These are phyloP conservation scores for Ophiostoma perfectum DNA, from an alignment of 2,329 filamentous ascomycete genomes.

Conservation along the genomic window DNA sequence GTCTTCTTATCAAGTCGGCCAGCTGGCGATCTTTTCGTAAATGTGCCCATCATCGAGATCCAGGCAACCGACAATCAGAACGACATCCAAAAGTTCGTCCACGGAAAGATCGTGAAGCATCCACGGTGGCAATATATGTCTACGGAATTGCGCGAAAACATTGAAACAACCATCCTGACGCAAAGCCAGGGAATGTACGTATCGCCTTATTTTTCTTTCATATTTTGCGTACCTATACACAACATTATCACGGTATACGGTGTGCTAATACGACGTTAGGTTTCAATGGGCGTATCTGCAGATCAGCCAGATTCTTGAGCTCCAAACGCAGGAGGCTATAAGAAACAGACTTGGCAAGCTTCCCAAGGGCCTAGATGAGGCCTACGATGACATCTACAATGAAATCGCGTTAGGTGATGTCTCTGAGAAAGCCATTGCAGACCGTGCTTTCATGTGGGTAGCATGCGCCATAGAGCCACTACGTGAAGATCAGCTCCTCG, in stretches of 20 bases:
- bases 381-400: conserved; percentile 33
- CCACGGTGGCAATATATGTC: conserved; percentile 25
- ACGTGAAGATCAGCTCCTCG: background rate
- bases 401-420: conserved; percentile 18
- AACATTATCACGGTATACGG: too few species aligned
- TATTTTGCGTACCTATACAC: background rate
- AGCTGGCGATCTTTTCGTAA: conserved; percentile 31
- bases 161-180: conserved; percentile 27
- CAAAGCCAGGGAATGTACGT: conserved; percentile 32
- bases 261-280: conserved; percentile 25
- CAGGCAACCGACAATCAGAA: conserved; percentile 30
- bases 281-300: conserved; percentile 35
- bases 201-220: background rate
- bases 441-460: conserved; percentile 24
- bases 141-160: conserved; percentile 24
- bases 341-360: conserved; percentile 30
- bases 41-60: conserved; percentile 28
- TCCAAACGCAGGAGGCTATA: conserved; percentile 28
- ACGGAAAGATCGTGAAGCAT: conserved; percentile 27
- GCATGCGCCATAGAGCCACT: conserved; percentile 19
- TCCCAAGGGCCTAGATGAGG: conserved; percentile 29
- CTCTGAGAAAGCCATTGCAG: conserved; percentile 20
- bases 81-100: conserved; percentile 32
- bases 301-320: conserved; percentile 30
- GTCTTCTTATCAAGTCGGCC: conserved; percentile 35